These are phyloP conservation scores for Amanita thiersii DNA, from an alignment of 768 basidiomycete species.

Conservation along the genomic window DNA sequence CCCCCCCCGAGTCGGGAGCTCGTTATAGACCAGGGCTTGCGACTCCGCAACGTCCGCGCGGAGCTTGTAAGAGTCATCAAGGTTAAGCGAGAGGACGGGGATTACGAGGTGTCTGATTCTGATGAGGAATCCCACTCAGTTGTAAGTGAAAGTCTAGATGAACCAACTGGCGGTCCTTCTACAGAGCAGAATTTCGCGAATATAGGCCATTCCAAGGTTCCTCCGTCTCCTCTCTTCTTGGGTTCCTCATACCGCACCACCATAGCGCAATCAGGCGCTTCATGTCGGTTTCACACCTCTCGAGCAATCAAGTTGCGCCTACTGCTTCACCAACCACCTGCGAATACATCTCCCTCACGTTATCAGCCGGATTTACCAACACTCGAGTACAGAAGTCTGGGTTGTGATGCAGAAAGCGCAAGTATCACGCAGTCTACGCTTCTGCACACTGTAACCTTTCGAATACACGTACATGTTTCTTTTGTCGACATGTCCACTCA, in stretches of 20 bases:
- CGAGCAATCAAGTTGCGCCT: constrained; percentile 72
- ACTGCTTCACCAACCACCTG: constrained; percentile 60
- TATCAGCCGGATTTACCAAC: constrained; percentile 34
- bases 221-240: constrained; percentile 28
- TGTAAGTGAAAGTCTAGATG: constrained; percentile 9
- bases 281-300: constrained; percentile 81
- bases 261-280: constrained; percentile 82
- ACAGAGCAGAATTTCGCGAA: constrained; percentile 22
- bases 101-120: constrained; percentile 27
- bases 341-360: constrained; percentile 40
- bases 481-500: constrained; percentile 67
- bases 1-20: constrained; percentile 65
- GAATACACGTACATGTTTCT: constrained; percentile 62
- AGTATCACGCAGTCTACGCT: constrained; percentile 77
- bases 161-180: constrained; percentile 8
- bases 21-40: constrained; percentile 60
- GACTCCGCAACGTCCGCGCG: constrained; percentile 72
- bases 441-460: constrained; percentile 77
- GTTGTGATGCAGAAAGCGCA: constrained; percentile 58
- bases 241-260: constrained; percentile 41
- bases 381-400: constrained; percentile 35
- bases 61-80: constrained; percentile 68
- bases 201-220: constrained; percentile 24
- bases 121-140: constrained; percentile 20
- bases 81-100: constrained; percentile 37